Percentiles rank a stretch among this genome's conserved stretches.
These are phyloP conservation scores for Eleusine indica DNA, from an alignment of 176 grass and related monocot species.

Conservation along the genomic window DNA sequence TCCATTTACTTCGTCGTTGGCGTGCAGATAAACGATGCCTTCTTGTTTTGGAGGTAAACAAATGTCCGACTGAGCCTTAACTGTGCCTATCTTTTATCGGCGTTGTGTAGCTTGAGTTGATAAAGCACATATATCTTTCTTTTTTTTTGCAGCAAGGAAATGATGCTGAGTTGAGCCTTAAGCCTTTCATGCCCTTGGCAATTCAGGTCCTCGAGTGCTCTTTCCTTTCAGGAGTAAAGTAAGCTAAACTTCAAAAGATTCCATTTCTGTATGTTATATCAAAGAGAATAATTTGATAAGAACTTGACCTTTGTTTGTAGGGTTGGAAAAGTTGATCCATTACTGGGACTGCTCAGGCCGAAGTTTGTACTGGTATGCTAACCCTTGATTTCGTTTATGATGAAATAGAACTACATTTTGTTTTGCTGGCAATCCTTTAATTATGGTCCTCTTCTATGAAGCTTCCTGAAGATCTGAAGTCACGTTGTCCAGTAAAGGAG, in stretches of 20 bases:
- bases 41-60: conserved; percentile 79
- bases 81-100: background rate
- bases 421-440: background rate
- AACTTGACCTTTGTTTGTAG: conserved; percentile 39
- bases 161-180: conserved; percentile 68
- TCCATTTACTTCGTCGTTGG: conserved; percentile 85
- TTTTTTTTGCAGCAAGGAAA: conserved; percentile 60
- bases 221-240: conserved; percentile 94
- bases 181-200: conserved; percentile 67
- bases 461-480: conserved; percentile 66
- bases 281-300: conserved; percentile 25
- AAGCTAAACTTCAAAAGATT: conserved; percentile 29
- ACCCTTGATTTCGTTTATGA: background rate
- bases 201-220: conserved; percentile 88
- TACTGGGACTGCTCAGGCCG: conserved; percentile 65
- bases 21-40: conserved; percentile 68
- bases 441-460: conserved; percentile 38
- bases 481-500: conserved; percentile 33
- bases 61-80: conserved; percentile 1
- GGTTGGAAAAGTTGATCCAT: conserved; percentile 57
- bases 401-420: background rate
- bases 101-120: background rate
- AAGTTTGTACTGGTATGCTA: conserved; percentile 74
- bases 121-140: conserved; percentile 34
- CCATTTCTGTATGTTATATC: conserved; percentile 24